A percentile compares a stretch with the other conserved stretches of the same genome.
Evolutionary conservation across 2,329 filamentous ascomycete species (phyloP).

Genomic region (Fusarium newnesense): DNA sequence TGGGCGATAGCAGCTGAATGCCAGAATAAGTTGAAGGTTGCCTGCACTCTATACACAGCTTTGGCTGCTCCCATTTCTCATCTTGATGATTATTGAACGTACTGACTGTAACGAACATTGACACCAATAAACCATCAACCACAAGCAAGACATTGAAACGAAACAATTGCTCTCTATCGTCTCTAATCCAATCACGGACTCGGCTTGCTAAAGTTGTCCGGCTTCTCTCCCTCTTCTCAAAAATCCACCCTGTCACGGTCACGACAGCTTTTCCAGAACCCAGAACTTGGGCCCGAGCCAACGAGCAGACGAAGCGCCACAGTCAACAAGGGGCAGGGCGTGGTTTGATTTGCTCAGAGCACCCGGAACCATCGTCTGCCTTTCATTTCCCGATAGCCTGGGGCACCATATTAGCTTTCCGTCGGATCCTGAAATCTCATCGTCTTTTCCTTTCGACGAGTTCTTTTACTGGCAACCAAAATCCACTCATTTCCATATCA

Average conservation of each 20-base stretch:
- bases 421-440: background rate
- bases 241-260: slow-evolving; percentile 24
- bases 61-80: background rate
- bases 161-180: slow-evolving; percentile 24
- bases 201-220: slow-evolving; percentile 12
- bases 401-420: background rate
- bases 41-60: slow-evolving; percentile 11
- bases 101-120: slow-evolving; percentile 2
- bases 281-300: slow-evolving; percentile 22
- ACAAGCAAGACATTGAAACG: slow-evolving; percentile 30
- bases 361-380: slow-evolving; percentile 22
- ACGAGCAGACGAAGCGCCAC: slow-evolving; percentile 30
- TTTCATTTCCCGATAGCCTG: slow-evolving; percentile 40
- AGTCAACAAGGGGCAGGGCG: slow-evolving; percentile 6
- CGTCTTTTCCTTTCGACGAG: background rate
- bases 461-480: background rate
- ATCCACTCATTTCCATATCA: slow-evolving; percentile 5
- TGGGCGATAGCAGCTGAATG: slow-evolving; percentile 4
- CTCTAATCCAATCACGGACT: slow-evolving; percentile 30
- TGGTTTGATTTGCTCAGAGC: slow-evolving; percentile 20
- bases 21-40: slow-evolving; percentile 31
- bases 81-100: background rate
- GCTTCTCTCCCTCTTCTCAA: slow-evolving; percentile 1
- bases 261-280: slow-evolving; percentile 10
- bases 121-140: background rate